Conservation (phyloP, 2,329 filamentous ascomycete species). For the Escovopsis weberi region DNA sequence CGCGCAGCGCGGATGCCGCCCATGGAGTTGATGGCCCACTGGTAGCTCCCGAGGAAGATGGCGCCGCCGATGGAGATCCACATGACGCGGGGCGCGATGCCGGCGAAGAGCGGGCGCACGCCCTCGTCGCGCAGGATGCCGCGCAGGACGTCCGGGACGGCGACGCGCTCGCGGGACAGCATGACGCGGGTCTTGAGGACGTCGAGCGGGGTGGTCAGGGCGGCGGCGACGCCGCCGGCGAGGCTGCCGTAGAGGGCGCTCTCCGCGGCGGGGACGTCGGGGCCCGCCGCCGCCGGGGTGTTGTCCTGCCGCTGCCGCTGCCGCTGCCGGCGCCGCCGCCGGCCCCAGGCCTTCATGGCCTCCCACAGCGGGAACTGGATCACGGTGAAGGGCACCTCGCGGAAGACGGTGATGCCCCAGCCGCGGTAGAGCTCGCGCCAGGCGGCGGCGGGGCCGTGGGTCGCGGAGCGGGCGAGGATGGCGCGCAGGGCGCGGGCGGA, state of each 20-base stretch:
- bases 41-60: conserved; percentile 88
- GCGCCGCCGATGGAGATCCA: conserved; percentile 95
- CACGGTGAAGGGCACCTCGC: conserved; percentile 93
- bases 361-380: conserved; percentile 98
- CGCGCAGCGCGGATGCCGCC: conserved; percentile 10
- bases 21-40: conserved; percentile 69
- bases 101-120: conserved; percentile 55
- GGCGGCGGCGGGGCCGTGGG: conserved; percentile 40
- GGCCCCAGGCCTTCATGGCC: conserved; percentile 62
- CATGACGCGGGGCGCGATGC: conserved; percentile 66
- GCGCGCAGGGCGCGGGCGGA: conserved; percentile 51
- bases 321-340: conserved; percentile 25
- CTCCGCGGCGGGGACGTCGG: conserved; percentile 53
- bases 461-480: conserved; percentile 42
- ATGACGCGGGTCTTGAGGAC: conserved; percentile 96
- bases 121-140: conserved; percentile 52
- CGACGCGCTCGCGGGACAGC: conserved; percentile 58
- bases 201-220: conserved; percentile 80
- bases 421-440: conserved; percentile 81
- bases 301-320: no score
- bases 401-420: conserved; percentile 81
- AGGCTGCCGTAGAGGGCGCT: conserved; percentile 75
- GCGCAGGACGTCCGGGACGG: conserved; percentile 42
- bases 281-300: conserved; percentile 4
- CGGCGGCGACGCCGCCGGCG: conserved; percentile 74